Conservation (phyloP, 208 protist genomes). For the Porcisia hertigi region DNA sequence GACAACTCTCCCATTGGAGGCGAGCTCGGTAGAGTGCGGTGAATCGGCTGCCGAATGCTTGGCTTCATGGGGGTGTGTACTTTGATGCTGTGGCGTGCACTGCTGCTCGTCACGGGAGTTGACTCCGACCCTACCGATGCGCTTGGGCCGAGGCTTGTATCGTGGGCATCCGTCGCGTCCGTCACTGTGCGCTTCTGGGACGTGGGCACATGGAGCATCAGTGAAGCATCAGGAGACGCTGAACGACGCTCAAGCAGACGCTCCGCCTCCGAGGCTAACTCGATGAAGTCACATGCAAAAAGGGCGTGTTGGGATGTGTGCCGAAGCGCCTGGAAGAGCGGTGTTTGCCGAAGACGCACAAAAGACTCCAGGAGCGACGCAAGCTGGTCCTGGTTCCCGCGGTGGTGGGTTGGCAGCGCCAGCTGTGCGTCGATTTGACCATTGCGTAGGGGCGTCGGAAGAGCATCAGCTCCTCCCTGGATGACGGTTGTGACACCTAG, state of each 20-base stretch:
- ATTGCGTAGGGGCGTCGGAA: neutral
- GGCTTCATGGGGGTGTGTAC: conserved; percentile 36
- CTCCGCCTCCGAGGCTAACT: conserved; percentile 40
- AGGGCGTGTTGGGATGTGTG: conserved; percentile 31
- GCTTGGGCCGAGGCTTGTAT: conserved; percentile 20
- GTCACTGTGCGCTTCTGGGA: conserved; percentile 19
- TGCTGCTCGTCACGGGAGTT: neutral
- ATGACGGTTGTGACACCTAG: neutral
- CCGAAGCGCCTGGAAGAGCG: conserved; percentile 37
- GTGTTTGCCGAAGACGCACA: conserved; percentile 31
- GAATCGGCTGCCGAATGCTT: conserved; percentile 25
- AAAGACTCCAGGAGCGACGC: conserved; percentile 27
- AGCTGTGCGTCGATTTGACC: neutral
- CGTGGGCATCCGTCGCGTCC: conserved; percentile 13
- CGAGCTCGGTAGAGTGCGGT: conserved; percentile 10
- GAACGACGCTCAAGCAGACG: conserved; percentile 32
- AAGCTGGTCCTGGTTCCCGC: conserved; percentile 15
- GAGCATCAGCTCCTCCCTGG: neutral
- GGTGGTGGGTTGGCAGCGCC: neutral
- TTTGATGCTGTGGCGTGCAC: neutral
- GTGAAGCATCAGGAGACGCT: neutral
- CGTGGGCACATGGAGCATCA: conserved; percentile 11
- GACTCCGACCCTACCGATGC: conserved; percentile 21
- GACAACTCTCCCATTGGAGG: neutral
- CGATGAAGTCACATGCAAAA: conserved; percentile 52